Percentiles rank a stretch among this genome's conserved stretches.
Evolutionary conservation across 148 eudicot genomes (phyloP).

Genomic region (Rhododendron kiyosumense): DNA sequence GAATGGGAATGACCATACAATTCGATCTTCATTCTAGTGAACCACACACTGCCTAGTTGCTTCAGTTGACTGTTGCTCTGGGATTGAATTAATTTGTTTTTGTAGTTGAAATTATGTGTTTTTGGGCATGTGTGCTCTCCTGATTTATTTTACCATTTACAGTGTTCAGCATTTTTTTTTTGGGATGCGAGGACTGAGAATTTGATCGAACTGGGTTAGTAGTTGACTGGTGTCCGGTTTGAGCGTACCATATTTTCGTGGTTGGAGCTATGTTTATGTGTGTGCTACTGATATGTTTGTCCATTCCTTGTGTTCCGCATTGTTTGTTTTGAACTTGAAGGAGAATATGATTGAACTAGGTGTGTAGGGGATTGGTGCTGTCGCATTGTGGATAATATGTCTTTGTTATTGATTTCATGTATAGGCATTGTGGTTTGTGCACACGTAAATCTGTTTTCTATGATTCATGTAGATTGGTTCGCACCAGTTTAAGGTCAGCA

Average conservation of each 20-base stretch:
- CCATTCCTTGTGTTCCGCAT: not conserved
- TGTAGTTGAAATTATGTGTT: not conserved
- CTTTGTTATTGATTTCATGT: not conserved
- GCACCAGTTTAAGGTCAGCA: slow-evolving; percentile 98
- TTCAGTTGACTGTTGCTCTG: not conserved
- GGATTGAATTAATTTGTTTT: not conserved
- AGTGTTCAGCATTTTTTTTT: not conserved
- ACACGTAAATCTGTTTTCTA: not conserved
- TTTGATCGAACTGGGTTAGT: not conserved
- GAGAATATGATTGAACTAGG: not conserved
- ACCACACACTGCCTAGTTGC: not conserved
- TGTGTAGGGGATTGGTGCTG: not conserved
- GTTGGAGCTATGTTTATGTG: not conserved
- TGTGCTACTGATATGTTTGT: not conserved
- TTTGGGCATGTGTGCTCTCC: not conserved
- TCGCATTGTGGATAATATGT: not conserved
- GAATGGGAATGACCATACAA: not conserved
- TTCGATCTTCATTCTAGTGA: not conserved
- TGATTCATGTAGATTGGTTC: slow-evolving; percentile 68
- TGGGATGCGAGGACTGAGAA: not conserved
- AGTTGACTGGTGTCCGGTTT: not conserved
- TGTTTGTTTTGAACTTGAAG: not conserved
- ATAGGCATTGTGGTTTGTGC: not conserved
- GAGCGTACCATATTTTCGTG: not conserved
- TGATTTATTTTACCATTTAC: not conserved